phyloP scores from a whole-genome alignment of 2,329 filamentous ascomycete genomes.

The Eutypella sp. region DNA sequence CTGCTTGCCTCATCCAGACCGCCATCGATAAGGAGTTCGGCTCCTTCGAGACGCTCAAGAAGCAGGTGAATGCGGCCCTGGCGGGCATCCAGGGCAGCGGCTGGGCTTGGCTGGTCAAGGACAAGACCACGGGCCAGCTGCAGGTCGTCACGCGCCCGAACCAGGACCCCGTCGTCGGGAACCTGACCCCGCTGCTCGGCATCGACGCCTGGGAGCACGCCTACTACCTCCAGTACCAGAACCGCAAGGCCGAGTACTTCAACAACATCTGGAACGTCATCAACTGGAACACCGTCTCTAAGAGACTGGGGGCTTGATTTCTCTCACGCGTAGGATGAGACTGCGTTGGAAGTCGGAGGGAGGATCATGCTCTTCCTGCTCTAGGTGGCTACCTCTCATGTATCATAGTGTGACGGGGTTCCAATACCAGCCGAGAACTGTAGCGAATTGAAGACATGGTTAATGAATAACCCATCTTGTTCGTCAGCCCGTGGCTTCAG shows the following conservation, averaged over 20 bases:
- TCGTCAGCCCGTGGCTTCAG: too few relatives aligned
- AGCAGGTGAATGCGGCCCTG: conserved; percentile 50
- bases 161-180: conserved; percentile 53
- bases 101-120: conserved; percentile 62
- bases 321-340: too few relatives aligned
- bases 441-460: too few relatives aligned
- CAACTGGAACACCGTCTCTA: conserved; percentile 53
- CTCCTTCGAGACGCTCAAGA: conserved; percentile 45
- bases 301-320: conserved; percentile 24
- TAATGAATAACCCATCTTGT: too few relatives aligned
- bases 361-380: too few relatives aligned
- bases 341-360: too few relatives aligned
- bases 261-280: conserved; percentile 74
- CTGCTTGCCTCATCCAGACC: conserved; percentile 28
- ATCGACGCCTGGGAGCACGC: conserved; percentile 64
- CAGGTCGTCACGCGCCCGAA: conserved; percentile 60
- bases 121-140: conserved; percentile 43
- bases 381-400: too few relatives aligned
- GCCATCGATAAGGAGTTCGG: conserved; percentile 54
- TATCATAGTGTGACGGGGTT: too few relatives aligned
- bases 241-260: conserved; percentile 80
- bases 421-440: too few relatives aligned
- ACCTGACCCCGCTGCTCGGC: conserved; percentile 48
- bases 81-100: conserved; percentile 60
- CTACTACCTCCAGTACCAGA: conserved; percentile 64